phyloP scores from a whole-genome alignment of 768 basidiomycete genomes.

The Termitomyces sp. region DNA sequence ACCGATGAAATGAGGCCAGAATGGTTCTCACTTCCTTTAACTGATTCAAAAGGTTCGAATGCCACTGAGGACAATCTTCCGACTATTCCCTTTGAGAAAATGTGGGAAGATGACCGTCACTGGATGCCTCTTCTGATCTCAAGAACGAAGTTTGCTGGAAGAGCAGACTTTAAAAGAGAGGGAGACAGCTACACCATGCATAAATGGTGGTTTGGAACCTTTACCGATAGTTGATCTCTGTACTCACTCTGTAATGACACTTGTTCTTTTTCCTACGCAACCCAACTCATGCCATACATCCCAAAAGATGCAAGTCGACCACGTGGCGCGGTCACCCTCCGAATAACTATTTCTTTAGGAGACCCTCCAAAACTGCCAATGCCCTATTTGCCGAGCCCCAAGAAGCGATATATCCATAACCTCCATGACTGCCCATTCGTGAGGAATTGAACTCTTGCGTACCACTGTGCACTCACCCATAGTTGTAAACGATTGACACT shows the following conservation, averaged over 20 bases:
- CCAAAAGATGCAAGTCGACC: not conserved
- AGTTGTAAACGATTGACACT: constrained; percentile 59
- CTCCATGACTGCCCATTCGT: constrained; percentile 45
- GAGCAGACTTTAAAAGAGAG: constrained; percentile 40
- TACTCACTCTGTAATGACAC: not conserved
- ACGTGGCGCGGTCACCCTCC: not conserved
- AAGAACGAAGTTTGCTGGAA: constrained; percentile 37
- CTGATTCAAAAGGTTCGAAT: not conserved
- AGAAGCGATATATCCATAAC: constrained; percentile 60
- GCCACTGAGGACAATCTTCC: constrained; percentile 20
- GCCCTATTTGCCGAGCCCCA: constrained; percentile 61
- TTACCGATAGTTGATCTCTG: not conserved
- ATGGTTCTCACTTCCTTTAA: constrained; percentile 57
- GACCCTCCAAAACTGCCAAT: constrained; percentile 40
- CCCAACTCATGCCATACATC: not conserved
- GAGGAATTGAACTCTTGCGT: not conserved
- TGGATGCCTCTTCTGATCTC: constrained; percentile 67
- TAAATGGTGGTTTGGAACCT: constrained; percentile 46
- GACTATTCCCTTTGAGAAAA: constrained; percentile 14
- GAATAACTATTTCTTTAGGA: not conserved
- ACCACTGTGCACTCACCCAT: constrained; percentile 44
- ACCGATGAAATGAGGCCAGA: constrained; percentile 86
- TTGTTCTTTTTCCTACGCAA: not conserved
- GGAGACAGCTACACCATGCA: constrained; percentile 28
- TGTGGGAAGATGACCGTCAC: constrained; percentile 45